Evolutionary conservation across 805 yeast species (phyloP).

Genomic region (Pichia gijzeniarum): DNA sequence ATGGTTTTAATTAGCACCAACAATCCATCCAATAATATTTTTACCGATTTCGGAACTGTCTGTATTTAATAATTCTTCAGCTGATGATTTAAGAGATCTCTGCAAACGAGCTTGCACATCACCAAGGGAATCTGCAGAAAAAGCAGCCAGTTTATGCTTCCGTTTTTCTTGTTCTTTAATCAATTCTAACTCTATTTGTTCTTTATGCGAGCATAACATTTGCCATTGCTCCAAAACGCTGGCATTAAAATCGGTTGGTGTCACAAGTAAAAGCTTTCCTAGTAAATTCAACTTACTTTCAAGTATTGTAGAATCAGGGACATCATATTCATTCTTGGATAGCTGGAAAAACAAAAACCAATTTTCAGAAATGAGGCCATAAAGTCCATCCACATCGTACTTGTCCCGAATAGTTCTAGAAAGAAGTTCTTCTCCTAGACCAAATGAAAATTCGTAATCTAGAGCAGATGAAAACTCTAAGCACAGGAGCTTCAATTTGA

Average conservation of each 20-base stretch:
- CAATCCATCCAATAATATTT: slow-evolving; percentile 32
- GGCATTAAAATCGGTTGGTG: slow-evolving; percentile 50
- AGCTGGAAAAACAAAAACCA: slow-evolving; percentile 78
- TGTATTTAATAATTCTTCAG: slow-evolving; percentile 19
- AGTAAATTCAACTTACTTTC: slow-evolving; percentile 46
- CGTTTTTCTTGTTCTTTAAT: slow-evolving; percentile 9
- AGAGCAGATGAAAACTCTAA: slow-evolving; percentile 61
- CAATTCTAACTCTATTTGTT: slow-evolving; percentile 13
- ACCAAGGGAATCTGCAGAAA: too few species aligned
- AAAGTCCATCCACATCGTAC: slow-evolving; percentile 10
- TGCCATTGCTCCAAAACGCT: slow-evolving; percentile 62
- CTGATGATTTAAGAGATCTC: slow-evolving; percentile 25
- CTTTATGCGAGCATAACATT: slow-evolving; percentile 30
- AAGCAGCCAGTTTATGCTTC: too few species aligned
- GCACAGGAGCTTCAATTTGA: slow-evolving; percentile 35
- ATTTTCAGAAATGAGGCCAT: slow-evolving; percentile 24
- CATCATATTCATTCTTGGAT: slow-evolving; percentile 41
- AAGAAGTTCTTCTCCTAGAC: slow-evolving; percentile 35
- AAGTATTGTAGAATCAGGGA: slow-evolving; percentile 8
- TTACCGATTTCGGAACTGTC: slow-evolving; percentile 26
- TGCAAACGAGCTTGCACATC: slow-evolving; percentile 25
- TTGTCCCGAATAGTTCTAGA: slow-evolving; percentile 18
- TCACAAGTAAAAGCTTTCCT: slow-evolving; percentile 42
- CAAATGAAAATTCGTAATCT: slow-evolving; percentile 56
- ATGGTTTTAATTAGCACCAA: slow-evolving; percentile 25